phyloP scores from a whole-genome alignment of 2,329 filamentous ascomycete genomes.

The Arthrobotrys sinensis region DNA sequence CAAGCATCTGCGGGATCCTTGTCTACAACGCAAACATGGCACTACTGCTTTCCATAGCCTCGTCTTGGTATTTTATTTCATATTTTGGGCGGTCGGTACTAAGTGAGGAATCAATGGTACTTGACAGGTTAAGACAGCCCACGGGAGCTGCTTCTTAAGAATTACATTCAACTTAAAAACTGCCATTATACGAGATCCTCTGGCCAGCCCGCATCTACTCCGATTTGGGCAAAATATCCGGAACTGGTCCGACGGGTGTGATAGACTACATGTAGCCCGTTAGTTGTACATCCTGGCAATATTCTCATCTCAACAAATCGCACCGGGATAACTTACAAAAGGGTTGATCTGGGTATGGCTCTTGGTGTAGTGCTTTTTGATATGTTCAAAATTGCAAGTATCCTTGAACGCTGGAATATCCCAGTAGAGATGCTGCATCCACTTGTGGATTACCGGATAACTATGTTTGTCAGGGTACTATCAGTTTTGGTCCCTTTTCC shows the following conservation, averaged over 20 bases:
- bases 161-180: too few relatives aligned
- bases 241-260: constrained; percentile 51
- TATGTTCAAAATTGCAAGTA: constrained; percentile 94
- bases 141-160: too few relatives aligned
- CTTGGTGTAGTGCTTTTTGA: constrained; percentile 75
- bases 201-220: background rate
- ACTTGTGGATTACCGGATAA: constrained; percentile 84
- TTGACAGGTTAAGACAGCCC: background rate
- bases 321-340: constrained; percentile 63
- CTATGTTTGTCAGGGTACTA: constrained; percentile 28
- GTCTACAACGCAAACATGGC: constrained; percentile 31
- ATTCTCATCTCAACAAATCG: background rate
- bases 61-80: background rate
- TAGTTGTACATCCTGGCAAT: background rate
- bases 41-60: background rate
- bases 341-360: constrained; percentile 79
- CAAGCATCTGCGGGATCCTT: constrained; percentile 18
- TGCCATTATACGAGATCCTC: too few relatives aligned
- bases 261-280: constrained; percentile 30
- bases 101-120: background rate
- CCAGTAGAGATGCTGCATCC: constrained; percentile 90
- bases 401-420: constrained; percentile 81
- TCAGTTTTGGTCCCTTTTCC: background rate
- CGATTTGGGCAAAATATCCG: constrained; percentile 50
- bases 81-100: background rate